Conservation (phyloP, 2,329 filamentous ascomycete species). For the Fusarium ramigenum region DNA sequence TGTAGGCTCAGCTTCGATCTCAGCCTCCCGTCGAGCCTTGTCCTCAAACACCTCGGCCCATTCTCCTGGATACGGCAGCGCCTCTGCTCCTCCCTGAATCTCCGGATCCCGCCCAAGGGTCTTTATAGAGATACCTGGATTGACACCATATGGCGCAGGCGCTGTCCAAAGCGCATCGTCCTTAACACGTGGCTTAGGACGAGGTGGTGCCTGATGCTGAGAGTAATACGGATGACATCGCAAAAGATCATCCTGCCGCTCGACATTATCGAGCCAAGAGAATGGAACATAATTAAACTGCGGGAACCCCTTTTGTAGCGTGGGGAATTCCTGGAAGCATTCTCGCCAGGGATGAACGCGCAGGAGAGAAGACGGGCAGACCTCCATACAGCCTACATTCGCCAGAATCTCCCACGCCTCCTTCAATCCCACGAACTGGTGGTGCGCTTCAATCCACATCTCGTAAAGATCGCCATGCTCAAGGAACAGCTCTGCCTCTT, state of each 20-base stretch:
- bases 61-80: neutral
- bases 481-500: neutral
- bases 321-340: neutral
- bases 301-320: neutral
- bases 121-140: no score
- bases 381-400: conserved; percentile 12
- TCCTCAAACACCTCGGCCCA: neutral
- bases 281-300: neutral
- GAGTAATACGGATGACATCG: conserved; percentile 6
- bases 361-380: conserved; percentile 1
- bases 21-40: neutral
- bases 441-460: neutral
- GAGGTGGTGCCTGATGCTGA: neutral
- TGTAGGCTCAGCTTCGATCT: neutral
- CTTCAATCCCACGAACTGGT: neutral
- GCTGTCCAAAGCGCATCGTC: neutral
- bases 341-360: neutral
- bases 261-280: neutral
- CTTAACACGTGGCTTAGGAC: no score
- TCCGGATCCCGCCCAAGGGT: neutral
- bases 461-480: neutral
- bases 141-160: neutral
- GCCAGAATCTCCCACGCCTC: conserved; percentile 19
- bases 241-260: neutral
- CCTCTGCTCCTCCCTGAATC: no score